phyloP scores from a whole-genome alignment of 495 filamentous ascomycete species.

The Hyaloscypha variabilis region DNA sequence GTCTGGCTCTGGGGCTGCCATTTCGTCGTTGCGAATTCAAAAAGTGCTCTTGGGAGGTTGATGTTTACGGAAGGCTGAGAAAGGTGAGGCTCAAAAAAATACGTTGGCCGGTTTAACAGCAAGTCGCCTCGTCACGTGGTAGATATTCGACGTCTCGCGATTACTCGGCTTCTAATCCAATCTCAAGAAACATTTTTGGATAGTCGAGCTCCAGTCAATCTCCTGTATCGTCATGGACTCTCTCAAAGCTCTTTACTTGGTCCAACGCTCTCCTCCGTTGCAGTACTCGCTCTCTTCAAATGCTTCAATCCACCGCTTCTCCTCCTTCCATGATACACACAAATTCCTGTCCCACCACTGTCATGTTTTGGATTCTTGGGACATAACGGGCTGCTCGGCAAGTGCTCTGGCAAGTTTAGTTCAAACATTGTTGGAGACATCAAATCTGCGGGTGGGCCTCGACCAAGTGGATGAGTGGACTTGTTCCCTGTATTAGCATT shows the following conservation, averaged over 20 bases:
- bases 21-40: slow-evolving; percentile 17
- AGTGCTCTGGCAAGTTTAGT: slow-evolving; percentile 64
- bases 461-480: slow-evolving; percentile 1
- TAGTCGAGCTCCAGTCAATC: not conserved
- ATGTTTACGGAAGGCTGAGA: slow-evolving; percentile 1
- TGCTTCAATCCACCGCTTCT: slow-evolving; percentile 20
- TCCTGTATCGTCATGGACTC: not conserved
- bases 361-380: slow-evolving; percentile 58
- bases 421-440: slow-evolving; percentile 39
- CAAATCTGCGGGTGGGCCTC: not conserved
- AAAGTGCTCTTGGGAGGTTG: not conserved
- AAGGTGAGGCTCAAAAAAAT: not conserved
- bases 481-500: slow-evolving; percentile 3
- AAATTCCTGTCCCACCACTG: slow-evolving; percentile 56
- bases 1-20: slow-evolving; percentile 52
- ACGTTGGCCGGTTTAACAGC: not conserved
- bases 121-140: slow-evolving; percentile 7
- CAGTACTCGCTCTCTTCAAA: slow-evolving; percentile 1
- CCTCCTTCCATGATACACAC: slow-evolving; percentile 46
- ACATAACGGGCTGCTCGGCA: slow-evolving; percentile 65
- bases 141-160: not conserved
- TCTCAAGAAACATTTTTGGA: not conserved
- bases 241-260: not conserved
- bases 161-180: not conserved
- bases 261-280: not conserved